Evolutionary conservation across 2,329 filamentous ascomycete genomes (phyloP), one percentile per base, ranked within the genome.

Genomic region (Xylariaceae sp.): DNA sequence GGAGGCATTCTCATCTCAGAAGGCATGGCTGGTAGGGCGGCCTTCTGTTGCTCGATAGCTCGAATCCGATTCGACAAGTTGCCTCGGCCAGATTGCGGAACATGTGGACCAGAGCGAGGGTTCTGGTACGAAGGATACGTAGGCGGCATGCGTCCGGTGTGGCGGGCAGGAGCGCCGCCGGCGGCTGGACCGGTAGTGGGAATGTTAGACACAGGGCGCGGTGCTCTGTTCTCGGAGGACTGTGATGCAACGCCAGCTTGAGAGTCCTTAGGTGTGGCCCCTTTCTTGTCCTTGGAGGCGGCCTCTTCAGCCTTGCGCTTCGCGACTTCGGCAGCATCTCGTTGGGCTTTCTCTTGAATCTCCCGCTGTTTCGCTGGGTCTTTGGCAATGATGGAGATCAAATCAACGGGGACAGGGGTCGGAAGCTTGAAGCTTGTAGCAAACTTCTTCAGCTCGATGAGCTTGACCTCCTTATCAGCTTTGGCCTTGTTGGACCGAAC

Each of bases 361-460:
- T 90, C 82, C 57, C 89, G 83, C 65, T 97, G 93, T 69, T 96
- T 98, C 34, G 73, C 77, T n/a, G 89, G 89, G 60, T 98, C 93
- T 63, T 97, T 98, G 44, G 93, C 91, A 46, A 98, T 85, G 52
- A 98, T 98, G 2, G 88, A 85, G 19, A 98, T 89, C 28, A 98
- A 69, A 64, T 98, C 93, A 38, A 79, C 83, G 1, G 93, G 93
- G 9, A 98, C 89, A 4, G 90, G 89, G 3, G 91, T 96, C 37
- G 87, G 85, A 15, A 98, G 78, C 68, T 97, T 97, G 74, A 98
- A 98, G 60, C 79, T 93, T 53, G 83, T 79, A 1, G 93, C 89
- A 64, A 98, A 98, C 59, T 91, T 95, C 73, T 93, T 94, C 43
- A 98, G 69, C 66, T 98, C 93, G 45, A 88, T 95, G 47, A 98